phyloP scores from a whole-genome alignment of 2,329 filamentous ascomycete genomes.

The Cytospora leucostoma region DNA sequence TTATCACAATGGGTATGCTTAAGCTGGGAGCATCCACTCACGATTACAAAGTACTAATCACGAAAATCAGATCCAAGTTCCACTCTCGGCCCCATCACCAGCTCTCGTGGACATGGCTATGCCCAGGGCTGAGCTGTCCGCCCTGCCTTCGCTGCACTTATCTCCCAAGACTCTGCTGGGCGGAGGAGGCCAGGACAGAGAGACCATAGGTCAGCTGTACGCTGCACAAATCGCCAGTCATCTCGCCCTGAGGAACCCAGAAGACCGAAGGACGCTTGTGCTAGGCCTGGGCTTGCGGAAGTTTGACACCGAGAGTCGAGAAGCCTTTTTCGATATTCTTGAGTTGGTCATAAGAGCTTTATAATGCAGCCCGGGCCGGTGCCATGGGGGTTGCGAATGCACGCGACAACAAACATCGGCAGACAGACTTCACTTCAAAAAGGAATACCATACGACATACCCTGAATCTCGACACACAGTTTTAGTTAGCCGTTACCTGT shows the following conservation, averaged over 20 bases:
- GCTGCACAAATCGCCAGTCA: slow-evolving; percentile 86
- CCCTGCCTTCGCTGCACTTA: slow-evolving; percentile 76
- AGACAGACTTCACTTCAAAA: too few relatives aligned
- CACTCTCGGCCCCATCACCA: slow-evolving; percentile 68
- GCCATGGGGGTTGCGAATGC: too few relatives aligned
- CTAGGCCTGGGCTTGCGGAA: slow-evolving; percentile 61
- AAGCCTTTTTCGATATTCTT: slow-evolving; percentile 65
- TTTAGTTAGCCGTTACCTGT: too few relatives aligned
- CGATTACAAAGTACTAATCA: slow-evolving; percentile 17
- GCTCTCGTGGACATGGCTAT: slow-evolving; percentile 62
- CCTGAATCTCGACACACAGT: too few relatives aligned
- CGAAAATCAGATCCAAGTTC: slow-evolving; percentile 69
- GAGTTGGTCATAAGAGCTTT: slow-evolving; percentile 63
- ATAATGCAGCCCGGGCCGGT: slow-evolving; percentile 33
- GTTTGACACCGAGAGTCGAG: slow-evolving; percentile 49
- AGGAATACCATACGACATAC: too few relatives aligned
- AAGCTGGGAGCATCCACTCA: slow-evolving; percentile 32
- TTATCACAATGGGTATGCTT: slow-evolving; percentile 84
- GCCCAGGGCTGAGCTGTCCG: slow-evolving; percentile 45
- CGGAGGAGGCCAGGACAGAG: slow-evolving; percentile 74
- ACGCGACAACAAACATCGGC: not conserved
- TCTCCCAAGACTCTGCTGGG: slow-evolving; percentile 87
- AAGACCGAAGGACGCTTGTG: slow-evolving; percentile 62
- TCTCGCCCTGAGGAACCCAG: slow-evolving; percentile 69
- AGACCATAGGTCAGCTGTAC: slow-evolving; percentile 83